Base-by-base conservation (phyloP, 306 rosid genomes). In the Trifolium pratense region DNA sequence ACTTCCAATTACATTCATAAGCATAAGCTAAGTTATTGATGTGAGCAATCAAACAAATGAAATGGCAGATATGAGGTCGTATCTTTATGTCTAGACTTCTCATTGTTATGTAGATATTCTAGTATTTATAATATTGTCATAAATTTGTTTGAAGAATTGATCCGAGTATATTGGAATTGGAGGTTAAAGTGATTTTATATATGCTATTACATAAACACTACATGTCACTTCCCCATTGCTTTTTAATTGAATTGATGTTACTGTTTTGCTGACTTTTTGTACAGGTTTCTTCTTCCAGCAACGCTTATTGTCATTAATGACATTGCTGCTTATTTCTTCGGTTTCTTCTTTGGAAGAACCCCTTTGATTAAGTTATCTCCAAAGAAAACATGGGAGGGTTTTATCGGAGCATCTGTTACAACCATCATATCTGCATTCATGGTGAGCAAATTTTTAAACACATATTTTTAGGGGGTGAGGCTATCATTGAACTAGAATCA, bases 371-470 rank as follows among this genome's bases (percentile, higher is more conserved):
- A 95, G 87, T 76, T 95, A 78, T 95, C 97, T 65, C 99, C 99
- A 37, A 95, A 95, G 88, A 95, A 95, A 90, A 95, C 99, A 62
- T 91, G 99, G 99, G 99, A 95, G 87, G 99, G 99, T 65, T 95
- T 95, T 85, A 89, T 95, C 66, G 99, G 99, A 78, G 99, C 99
- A n/a, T 95, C 99, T 8, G 76, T 95, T 79, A 83, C 96, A 71
- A 91, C 97, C 56, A 91, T 95, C 37, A 84, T 91, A 83, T 95
- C 97, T 77, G 99, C 99, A 56, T 95, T 95, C 83, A 5, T 89
- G 96, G 99, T 95, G 86, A 88, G 97, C 68, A 56, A 70, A 66
- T 49, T 75, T 57, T 75, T 71, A 20, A 26, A 60, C 46, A 31
- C 23, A 34, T 75, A n/a, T 71, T 42, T 45, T 48, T 46, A 52